Evolutionary conservation across 1,139 yeast genomes (phyloP).

Genomic region (Debaryomyces udenii): DNA sequence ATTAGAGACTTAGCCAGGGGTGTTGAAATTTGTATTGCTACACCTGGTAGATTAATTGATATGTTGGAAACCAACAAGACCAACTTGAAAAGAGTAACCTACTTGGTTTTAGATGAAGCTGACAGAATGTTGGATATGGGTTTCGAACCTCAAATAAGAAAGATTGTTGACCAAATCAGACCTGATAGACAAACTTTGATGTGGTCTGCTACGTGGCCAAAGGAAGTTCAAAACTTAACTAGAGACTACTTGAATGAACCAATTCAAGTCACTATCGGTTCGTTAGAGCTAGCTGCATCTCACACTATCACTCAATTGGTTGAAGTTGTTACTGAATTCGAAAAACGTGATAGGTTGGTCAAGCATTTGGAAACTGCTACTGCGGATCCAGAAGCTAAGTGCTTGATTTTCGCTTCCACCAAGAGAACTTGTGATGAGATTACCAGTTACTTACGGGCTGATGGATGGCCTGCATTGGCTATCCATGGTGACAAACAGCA

Average conservation of each 20-base stretch:
- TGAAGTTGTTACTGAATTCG: conserved; percentile 88
- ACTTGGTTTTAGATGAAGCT: conserved; percentile 95
- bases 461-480: conserved; percentile 99
- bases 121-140: conserved; percentile 98
- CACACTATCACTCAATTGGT: conserved; percentile 94
- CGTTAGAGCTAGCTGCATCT: conserved; percentile 93
- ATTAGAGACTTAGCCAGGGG: conserved; percentile 94
- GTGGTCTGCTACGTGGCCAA: conserved; percentile 99
- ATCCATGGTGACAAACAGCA: conserved; percentile 99
- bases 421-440: conserved; percentile 97
- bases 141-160: conserved; percentile 94
- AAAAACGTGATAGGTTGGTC: conserved; percentile 86
- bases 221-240: conserved; percentile 91
- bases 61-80: conserved; percentile 96
- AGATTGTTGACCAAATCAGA: conserved; percentile 92
- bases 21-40: conserved; percentile 92
- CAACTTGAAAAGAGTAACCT: conserved; percentile 93
- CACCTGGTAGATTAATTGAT: conserved; percentile 98
- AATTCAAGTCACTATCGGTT: conserved; percentile 95
- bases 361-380: conserved; percentile 86
- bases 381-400: conserved; percentile 74
- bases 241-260: conserved; percentile 89
- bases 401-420: conserved; percentile 88
- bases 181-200: conserved; percentile 97
- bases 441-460: conserved; percentile 87